phyloP scores from a whole-genome alignment of 257 asterid species.

The Coffea eugenioides region DNA sequence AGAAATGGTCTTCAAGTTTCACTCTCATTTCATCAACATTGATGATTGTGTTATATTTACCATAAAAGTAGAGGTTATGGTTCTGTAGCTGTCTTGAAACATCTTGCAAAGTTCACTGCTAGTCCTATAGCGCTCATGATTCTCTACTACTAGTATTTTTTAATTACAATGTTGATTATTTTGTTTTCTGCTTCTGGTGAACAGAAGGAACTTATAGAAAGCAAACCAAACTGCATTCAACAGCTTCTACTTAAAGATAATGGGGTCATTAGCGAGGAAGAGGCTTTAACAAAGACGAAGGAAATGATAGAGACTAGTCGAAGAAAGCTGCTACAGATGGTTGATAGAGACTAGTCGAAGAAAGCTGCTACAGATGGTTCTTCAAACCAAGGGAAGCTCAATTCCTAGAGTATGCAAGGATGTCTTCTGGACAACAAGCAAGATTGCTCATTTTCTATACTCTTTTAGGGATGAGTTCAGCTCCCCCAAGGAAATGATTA shows the following conservation, averaged over 20 bases:
- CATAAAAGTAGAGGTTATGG: no score
- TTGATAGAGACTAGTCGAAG: conserved; percentile 28
- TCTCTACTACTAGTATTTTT: no score
- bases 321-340: conserved; percentile 31
- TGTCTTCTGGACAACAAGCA: conserved; percentile 27
- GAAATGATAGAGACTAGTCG: conserved; percentile 24
- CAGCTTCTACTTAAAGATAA: background rate
- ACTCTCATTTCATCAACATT: no score
- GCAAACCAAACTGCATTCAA: background rate
- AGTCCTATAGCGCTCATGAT: no score
- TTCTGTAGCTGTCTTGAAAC: no score
- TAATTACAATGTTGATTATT: no score
- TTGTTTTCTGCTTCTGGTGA: background rate
- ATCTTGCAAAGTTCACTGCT: no score
- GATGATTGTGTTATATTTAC: no score
- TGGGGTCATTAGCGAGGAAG: conserved; percentile 17
- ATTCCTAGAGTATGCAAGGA: conserved; percentile 33
- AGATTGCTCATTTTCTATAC: conserved; percentile 25
- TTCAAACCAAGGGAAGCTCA: conserved; percentile 19
- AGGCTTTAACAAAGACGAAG: conserved; percentile 13
- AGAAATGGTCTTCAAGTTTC: no score
- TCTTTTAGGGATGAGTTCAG: conserved; percentile 27
- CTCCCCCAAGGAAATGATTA: conserved; percentile 29
- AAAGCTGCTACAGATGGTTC: conserved; percentile 29
- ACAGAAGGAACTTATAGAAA: background rate